Conservation (phyloP, 2,329 filamentous ascomycete species). For the Aspergillus vadensis region DNA sequence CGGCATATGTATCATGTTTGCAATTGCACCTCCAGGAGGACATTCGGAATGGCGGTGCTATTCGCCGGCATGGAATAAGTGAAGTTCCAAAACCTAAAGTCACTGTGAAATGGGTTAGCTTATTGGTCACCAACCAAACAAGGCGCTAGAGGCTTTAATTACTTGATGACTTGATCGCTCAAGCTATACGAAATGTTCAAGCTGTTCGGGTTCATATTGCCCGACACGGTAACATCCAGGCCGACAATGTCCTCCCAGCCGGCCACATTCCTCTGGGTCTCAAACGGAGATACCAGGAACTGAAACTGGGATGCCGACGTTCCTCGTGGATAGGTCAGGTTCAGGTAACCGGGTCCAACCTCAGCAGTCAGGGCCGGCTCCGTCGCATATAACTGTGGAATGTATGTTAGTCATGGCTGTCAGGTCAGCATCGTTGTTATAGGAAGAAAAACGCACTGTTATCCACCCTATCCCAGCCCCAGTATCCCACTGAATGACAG, state of each 20-base stretch:
- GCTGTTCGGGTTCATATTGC: no score
- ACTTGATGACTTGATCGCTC: no score
- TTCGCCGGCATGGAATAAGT: no score
- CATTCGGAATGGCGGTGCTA: no score
- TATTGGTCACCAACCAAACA: no score
- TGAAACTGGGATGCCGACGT: not conserved
- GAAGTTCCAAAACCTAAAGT: no score
- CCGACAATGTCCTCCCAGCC: not conserved
- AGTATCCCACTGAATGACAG: slow-evolving; percentile 59
- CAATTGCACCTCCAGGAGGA: no score
- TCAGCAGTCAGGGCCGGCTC: not conserved
- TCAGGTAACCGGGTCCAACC: not conserved
- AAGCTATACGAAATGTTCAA: no score
- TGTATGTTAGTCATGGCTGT: not conserved
- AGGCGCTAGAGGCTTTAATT: no score
- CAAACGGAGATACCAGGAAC: not conserved
- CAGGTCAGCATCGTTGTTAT: not conserved
- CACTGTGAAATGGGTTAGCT: no score
- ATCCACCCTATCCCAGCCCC: not conserved
- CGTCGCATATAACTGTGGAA: not conserved
- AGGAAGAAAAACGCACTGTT: not conserved
- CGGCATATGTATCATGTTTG: no score
- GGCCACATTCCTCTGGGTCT: not conserved
- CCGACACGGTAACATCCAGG: not conserved
- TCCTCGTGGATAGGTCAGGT: not conserved